Evolutionary conservation across 2,329 filamentous ascomycete species (phyloP).

Genomic region (Epichloe aotearoae): DNA sequence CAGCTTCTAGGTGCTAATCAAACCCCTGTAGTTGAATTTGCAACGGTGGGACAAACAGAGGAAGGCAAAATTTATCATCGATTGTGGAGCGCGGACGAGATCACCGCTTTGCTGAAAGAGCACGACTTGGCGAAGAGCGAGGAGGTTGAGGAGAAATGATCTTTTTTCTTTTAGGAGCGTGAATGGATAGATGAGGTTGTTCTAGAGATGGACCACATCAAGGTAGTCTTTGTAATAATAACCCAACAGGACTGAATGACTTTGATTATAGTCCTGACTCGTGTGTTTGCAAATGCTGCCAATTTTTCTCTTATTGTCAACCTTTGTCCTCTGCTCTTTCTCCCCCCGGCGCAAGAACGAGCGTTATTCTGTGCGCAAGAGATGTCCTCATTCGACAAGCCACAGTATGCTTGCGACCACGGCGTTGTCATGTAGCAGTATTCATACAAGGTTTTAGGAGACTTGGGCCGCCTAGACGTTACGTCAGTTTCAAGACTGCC

Average conservation of each 20-base stretch:
- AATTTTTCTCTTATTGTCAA: not conserved
- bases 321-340: not conserved
- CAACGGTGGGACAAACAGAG: conserved; percentile 90
- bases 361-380: not conserved
- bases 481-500: not conserved
- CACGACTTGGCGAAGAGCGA: conserved; percentile 87
- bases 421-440: not conserved
- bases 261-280: not conserved
- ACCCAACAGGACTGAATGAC: conserved; percentile 5
- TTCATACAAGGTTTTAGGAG: not conserved
- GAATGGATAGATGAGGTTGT: conserved; percentile 5
- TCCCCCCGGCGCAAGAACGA: not conserved
- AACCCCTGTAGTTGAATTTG: conserved; percentile 68
- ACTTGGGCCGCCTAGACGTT: not conserved
- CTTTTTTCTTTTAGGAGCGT: not conserved
- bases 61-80: conserved; percentile 97
- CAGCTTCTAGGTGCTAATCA: conserved; percentile 7
- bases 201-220: conserved; percentile 5
- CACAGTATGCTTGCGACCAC: not conserved
- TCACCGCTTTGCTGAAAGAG: conserved; percentile 84
- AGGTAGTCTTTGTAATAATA: conserved; percentile 9
- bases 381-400: not conserved
- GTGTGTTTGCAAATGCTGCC: not conserved
- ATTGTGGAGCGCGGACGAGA: conserved; percentile 93
- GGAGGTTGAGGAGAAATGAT: conserved; percentile 51